Evolutionary conservation across 2,329 filamentous ascomycete genomes (phyloP).

Genomic region (Sphaerulina populicola): DNA sequence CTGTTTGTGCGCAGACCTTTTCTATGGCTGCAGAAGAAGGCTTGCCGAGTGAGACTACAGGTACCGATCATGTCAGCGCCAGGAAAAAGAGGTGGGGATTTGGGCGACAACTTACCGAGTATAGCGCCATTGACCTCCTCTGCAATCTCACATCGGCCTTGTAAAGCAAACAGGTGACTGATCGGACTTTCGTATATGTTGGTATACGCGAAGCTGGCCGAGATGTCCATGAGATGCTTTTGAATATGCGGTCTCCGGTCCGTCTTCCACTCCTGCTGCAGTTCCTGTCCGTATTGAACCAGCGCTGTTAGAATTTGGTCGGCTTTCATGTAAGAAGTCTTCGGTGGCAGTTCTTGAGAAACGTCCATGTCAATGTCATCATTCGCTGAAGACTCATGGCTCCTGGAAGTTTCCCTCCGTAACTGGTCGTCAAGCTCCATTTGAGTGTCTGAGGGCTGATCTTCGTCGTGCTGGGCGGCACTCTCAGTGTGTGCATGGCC

Average conservation of each 20-base stretch:
- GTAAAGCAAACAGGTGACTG: constrained; percentile 66
- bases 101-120: constrained; percentile 54
- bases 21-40: constrained; percentile 80
- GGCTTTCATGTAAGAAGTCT: constrained; percentile 28
- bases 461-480: constrained; percentile 39
- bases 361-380: constrained; percentile 31
- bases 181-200: constrained; percentile 72
- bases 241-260: constrained; percentile 63
- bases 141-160: constrained; percentile 67
- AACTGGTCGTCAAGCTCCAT: constrained; percentile 53
- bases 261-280: constrained; percentile 67
- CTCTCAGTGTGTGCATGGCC: constrained; percentile 17
- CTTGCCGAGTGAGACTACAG: constrained; percentile 75
- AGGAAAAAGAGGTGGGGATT: constrained; percentile 4
- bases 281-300: constrained; percentile 67
- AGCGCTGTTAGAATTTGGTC: constrained; percentile 57
- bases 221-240: constrained; percentile 72
- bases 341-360: constrained; percentile 27
- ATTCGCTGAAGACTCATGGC: constrained; percentile 16
- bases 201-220: constrained; percentile 76
- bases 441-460: constrained; percentile 36
- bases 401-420: constrained; percentile 26
- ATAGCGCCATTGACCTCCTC: constrained; percentile 94
- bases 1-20: constrained; percentile 75
- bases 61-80: constrained; percentile 25